Percentiles rank a stretch among this genome's conserved stretches.
These are phyloP conservation scores for Dictyostelium firmibasis DNA, from an alignment of 78 protist genomes.

Conservation along the genomic window DNA sequence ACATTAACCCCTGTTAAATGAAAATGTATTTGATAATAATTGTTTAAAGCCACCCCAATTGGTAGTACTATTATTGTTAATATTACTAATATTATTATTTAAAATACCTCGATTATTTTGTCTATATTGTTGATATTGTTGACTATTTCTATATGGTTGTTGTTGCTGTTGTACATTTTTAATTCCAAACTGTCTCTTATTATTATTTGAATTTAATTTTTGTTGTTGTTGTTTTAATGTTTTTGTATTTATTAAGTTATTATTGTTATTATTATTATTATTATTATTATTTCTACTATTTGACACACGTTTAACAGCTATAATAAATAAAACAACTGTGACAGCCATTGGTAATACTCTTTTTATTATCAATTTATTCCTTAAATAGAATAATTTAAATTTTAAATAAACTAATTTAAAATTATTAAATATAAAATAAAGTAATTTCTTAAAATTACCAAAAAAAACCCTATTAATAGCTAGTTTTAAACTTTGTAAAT, in stretches of 20 bases:
- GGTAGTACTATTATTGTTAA: background rate
- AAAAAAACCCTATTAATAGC: background rate
- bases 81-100: background rate
- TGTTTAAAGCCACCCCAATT: background rate
- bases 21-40: conserved; percentile 17
- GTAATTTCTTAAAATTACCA: conserved; percentile 12
- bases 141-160: conserved; percentile 11
- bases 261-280: background rate
- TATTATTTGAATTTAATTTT: background rate
- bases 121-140: conserved; percentile 12
- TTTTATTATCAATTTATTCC: background rate
- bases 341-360: background rate
- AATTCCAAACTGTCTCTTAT: conserved; percentile 14
- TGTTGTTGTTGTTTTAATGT: conserved; percentile 12
- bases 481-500: background rate
- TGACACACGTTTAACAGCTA: background rate
- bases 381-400: background rate
- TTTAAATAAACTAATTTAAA: background rate
- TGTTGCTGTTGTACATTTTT: conserved; percentile 13
- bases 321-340: background rate
- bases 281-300: background rate
- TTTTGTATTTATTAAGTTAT: background rate
- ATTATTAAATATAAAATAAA: background rate
- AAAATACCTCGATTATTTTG: background rate
- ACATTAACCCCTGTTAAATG: background rate